These are phyloP conservation scores for Aspergillus sp. DNA, from an alignment of 2,329 filamentous ascomycete genomes.

Conservation along the genomic window DNA sequence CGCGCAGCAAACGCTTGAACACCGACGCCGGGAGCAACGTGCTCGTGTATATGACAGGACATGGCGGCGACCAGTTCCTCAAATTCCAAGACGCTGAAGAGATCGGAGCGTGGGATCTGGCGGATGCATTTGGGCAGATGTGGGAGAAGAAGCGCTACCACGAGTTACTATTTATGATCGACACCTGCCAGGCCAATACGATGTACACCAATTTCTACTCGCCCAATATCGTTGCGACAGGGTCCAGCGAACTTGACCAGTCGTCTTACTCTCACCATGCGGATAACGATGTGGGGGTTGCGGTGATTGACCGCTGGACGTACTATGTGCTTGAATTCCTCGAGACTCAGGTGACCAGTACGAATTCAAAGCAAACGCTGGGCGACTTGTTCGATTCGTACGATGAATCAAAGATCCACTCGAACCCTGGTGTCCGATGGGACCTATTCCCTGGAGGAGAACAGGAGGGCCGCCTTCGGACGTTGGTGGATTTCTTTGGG, in stretches of 20 bases:
- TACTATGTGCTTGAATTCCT: constrained; percentile 98
- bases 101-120: constrained; percentile 92
- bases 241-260: constrained; percentile 93
- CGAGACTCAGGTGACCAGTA: constrained; percentile 82
- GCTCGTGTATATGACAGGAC: constrained; percentile 97
- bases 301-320: constrained; percentile 97
- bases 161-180: constrained; percentile 99
- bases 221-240: constrained; percentile 95
- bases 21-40: constrained; percentile 97
- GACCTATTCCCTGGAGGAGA: constrained; percentile 91
- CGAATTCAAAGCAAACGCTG: constrained; percentile 82
- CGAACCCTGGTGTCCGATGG: constrained; percentile 85
- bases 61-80: constrained; percentile 94
- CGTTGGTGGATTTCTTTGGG: constrained; percentile 96
- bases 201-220: constrained; percentile 99
- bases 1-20: constrained; percentile 85
- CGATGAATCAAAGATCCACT: constrained; percentile 92
- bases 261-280: constrained; percentile 97
- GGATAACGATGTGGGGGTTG: constrained; percentile 95
- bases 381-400: constrained; percentile 96
- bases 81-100: constrained; percentile 99
- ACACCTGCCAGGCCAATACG: constrained; percentile 98
- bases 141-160: constrained; percentile 99
- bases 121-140: constrained; percentile 98
- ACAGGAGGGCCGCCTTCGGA: constrained; percentile 69